Percentiles rank a stretch among this genome's conserved stretches.
Conservation (phyloP, 140 eudicot species). For the Senecio squalidus region DNA sequence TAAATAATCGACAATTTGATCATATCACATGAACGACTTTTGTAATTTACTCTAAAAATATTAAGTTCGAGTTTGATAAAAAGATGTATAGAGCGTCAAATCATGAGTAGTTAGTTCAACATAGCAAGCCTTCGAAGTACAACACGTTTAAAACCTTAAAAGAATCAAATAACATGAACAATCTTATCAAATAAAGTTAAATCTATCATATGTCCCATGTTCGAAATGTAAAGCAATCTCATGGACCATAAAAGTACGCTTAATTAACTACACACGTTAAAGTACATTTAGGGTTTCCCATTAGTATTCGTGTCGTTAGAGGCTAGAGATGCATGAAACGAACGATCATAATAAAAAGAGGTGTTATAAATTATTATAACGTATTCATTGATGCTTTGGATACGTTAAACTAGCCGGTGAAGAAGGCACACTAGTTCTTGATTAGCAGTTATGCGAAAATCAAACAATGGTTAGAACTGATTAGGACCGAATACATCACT, state of each 20-base stretch:
- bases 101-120: not conserved
- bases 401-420: no score
- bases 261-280: not conserved
- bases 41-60: no score
- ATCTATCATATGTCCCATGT: conserved; percentile 13
- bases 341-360: no score
- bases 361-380: no score
- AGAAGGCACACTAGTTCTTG: no score
- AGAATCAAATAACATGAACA: conserved; percentile 14
- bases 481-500: no score
- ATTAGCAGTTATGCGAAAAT: no score
- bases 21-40: not conserved
- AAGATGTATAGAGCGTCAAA: not conserved
- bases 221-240: conserved; percentile 9
- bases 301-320: not conserved
- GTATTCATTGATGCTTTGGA: no score
- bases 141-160: conserved; percentile 16
- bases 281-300: not conserved
- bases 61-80: not conserved
- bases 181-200: conserved; percentile 17
- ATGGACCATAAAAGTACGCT: conserved; percentile 14
- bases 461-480: no score
- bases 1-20: no score
- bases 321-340: no score
- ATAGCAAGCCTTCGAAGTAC: conserved; percentile 1